phyloP scores from a whole-genome alignment of 306 rosid species.

The Delonix regia region DNA sequence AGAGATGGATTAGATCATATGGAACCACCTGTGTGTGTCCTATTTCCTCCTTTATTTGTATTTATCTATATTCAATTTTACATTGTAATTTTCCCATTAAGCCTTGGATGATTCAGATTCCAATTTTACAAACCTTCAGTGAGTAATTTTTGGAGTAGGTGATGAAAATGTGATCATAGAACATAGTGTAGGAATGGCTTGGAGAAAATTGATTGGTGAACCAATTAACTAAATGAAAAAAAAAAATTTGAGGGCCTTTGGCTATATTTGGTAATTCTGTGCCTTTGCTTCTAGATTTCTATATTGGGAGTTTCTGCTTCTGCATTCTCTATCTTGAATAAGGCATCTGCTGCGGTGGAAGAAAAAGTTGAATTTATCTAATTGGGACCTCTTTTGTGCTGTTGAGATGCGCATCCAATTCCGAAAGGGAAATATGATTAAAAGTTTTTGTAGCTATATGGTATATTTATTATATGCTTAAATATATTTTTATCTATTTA shows the following conservation, averaged over 20 bases:
- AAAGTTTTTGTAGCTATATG: neutral
- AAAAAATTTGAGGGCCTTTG: neutral
- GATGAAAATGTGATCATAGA: neutral
- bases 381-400: constrained; percentile 55
- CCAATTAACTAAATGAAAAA: neutral
- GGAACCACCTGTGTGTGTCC: neutral
- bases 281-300: neutral
- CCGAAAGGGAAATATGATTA: constrained; percentile 47
- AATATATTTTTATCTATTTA: neutral
- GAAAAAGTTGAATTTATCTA: constrained; percentile 66
- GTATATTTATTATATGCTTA: neutral
- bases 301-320: constrained; percentile 31
- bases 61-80: neutral
- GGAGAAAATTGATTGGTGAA: neutral
- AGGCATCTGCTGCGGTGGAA: constrained; percentile 69
- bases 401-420: constrained; percentile 59
- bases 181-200: neutral
- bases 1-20: neutral
- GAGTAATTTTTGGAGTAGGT: neutral
- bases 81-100: neutral
- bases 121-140: neutral
- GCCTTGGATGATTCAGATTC: neutral
- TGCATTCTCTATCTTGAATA: constrained; percentile 46
- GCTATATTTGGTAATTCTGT: neutral
- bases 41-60: neutral